Evolutionary conservation across 768 basidiomycete species (phyloP).

Genomic region (Xanthoconium purpureum): DNA sequence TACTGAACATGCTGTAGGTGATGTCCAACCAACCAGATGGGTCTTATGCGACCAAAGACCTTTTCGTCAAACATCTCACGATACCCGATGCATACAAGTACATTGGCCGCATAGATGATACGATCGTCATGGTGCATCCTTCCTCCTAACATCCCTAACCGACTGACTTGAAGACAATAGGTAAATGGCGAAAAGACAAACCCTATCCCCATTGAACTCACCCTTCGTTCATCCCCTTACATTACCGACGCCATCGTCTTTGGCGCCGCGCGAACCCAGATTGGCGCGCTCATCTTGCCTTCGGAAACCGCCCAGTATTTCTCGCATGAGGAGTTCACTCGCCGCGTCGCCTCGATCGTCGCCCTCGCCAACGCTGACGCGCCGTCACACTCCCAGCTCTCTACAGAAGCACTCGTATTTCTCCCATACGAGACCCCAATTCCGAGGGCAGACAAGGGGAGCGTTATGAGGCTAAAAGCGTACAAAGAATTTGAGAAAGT

Average conservation of each 20-base stretch:
- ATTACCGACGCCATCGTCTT: constrained; percentile 54
- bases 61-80: constrained; percentile 48
- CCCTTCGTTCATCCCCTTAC: constrained; percentile 44
- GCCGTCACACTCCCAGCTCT: constrained; percentile 50
- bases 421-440: constrained; percentile 47
- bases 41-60: constrained; percentile 54
- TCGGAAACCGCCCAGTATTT: constrained; percentile 36
- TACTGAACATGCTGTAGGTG: constrained; percentile 12
- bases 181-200: constrained; percentile 40
- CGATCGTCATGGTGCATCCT: constrained; percentile 36
- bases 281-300: constrained; percentile 50
- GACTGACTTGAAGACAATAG: constrained; percentile 18
- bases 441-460: constrained; percentile 51
- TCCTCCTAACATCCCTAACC: not conserved
- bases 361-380: constrained; percentile 50
- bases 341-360: constrained; percentile 41
- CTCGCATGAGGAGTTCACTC: constrained; percentile 28
- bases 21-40: constrained; percentile 47
- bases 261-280: constrained; percentile 46
- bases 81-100: constrained; percentile 43
- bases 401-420: constrained; percentile 45
- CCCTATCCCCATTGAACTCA: too few species aligned
- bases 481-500: constrained; percentile 48
- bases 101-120: constrained; percentile 55
- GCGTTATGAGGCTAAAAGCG: constrained; percentile 46